A percentile compares a stretch with the other conserved stretches of the same genome.
Evolutionary conservation across 306 rosid genomes (phyloP).

Genomic region (Trifolium subterraneum): DNA sequence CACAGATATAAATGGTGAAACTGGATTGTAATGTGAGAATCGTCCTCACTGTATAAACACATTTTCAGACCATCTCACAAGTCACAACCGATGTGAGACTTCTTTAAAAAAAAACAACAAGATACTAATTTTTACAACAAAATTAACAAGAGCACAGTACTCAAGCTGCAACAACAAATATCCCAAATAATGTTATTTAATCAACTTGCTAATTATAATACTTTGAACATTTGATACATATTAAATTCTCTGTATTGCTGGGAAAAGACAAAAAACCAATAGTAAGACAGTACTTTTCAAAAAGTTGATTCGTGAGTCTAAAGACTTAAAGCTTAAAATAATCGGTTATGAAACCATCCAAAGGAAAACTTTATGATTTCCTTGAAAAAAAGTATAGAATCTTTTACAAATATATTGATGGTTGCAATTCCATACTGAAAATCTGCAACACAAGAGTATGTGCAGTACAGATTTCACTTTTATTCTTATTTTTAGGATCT

Average conservation of each 20-base stretch:
- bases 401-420: conserved; percentile 51
- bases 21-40: too few species aligned
- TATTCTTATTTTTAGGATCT: conserved; percentile 19
- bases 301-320: conserved; percentile 44
- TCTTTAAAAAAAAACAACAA: too few species aligned
- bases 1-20: too few species aligned
- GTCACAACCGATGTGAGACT: too few species aligned
- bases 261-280: conserved; percentile 23
- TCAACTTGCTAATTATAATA: too few species aligned
- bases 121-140: too few species aligned
- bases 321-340: conserved; percentile 23
- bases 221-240: neutral
- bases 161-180: too few species aligned
- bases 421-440: conserved; percentile 42
- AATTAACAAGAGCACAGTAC: too few species aligned
- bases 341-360: conserved; percentile 45
- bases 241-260: neutral
- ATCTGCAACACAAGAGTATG: conserved; percentile 5
- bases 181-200: too few species aligned
- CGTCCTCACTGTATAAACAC: too few species aligned
- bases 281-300: conserved; percentile 8
- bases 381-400: conserved; percentile 31
- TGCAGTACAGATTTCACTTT: neutral
- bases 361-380: conserved; percentile 34
- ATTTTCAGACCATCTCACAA: too few species aligned